Conservation (phyloP, 495 filamentous ascomycete species). For the Choiromyces venosus region DNA sequence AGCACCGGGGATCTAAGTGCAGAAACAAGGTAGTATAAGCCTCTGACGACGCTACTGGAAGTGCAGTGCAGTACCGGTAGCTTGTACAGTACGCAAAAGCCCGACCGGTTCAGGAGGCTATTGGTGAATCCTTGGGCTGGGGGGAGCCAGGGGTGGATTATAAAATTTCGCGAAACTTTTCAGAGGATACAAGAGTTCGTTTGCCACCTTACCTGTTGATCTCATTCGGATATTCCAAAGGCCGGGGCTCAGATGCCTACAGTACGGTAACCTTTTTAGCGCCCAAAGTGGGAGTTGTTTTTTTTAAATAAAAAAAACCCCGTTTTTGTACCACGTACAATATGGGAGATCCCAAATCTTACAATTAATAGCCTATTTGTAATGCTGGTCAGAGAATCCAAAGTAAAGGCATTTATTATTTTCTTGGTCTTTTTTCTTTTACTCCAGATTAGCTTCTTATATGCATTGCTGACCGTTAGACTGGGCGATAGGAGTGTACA, state of each 20-base stretch:
- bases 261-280: background rate
- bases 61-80: no score
- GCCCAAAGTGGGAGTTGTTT: background rate
- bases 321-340: background rate
- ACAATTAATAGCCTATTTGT: background rate
- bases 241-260: background rate
- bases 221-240: background rate
- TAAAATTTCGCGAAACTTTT: background rate
- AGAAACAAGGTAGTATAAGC: background rate
- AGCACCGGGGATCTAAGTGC: background rate
- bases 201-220: background rate
- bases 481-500: background rate
- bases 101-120: background rate
- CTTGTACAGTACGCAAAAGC: background rate
- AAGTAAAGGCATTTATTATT: background rate
- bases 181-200: background rate
- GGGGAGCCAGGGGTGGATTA: background rate
- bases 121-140: background rate
- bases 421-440: background rate
- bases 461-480: background rate
- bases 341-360: background rate
- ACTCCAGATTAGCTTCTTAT: background rate
- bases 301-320: background rate
- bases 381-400: background rate
- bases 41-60: background rate